Evolutionary conservation across 2,329 filamentous ascomycete species (phyloP).

Genomic region (Epichloe baconii): DNA sequence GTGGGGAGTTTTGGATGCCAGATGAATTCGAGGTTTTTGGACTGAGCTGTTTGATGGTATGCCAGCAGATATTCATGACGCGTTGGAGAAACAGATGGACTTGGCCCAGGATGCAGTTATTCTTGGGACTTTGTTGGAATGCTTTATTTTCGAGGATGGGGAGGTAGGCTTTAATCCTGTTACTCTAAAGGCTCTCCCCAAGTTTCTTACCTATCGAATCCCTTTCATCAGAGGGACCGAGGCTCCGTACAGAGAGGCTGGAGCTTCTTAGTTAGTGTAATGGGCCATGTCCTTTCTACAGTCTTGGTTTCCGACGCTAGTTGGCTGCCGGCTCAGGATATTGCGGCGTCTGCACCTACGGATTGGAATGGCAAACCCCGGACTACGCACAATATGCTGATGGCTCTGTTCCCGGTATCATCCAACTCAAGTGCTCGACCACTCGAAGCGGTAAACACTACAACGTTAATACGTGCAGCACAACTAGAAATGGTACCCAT

Average conservation of each 20-base stretch:
- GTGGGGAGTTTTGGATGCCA: slow-evolving; percentile 14
- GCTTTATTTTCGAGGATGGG: slow-evolving; percentile 15
- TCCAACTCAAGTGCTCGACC: too few relatives aligned
- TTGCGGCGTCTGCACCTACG: too few relatives aligned
- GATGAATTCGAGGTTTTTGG: slow-evolving; percentile 17
- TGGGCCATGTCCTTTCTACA: too few relatives aligned
- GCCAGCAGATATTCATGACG: slow-evolving; percentile 11
- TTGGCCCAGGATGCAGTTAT: slow-evolving; percentile 18
- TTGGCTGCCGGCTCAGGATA: too few relatives aligned
- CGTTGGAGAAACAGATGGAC: slow-evolving; percentile 18
- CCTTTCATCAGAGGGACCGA: slow-evolving; percentile 1
- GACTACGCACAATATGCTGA: too few relatives aligned
- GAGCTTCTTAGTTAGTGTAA: background rate
- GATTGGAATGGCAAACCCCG: too few relatives aligned
- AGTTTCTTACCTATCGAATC: slow-evolving; percentile 15
- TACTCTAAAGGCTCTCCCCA: slow-evolving; percentile 13
- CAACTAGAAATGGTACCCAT: too few relatives aligned
- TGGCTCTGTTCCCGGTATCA: too few relatives aligned
- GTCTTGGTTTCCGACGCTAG: too few relatives aligned
- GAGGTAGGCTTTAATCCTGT: slow-evolving; percentile 11
- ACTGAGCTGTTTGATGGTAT: slow-evolving; percentile 13
- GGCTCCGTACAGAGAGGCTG: background rate
- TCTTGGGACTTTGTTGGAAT: slow-evolving; percentile 15
- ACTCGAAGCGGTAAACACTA: too few relatives aligned
- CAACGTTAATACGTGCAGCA: too few relatives aligned